A percentile compares a stretch with the other conserved stretches of the same genome.
Conservation (phyloP, 2,329 filamentous ascomycete genomes). For the Colletotrichum spinosum region DNA sequence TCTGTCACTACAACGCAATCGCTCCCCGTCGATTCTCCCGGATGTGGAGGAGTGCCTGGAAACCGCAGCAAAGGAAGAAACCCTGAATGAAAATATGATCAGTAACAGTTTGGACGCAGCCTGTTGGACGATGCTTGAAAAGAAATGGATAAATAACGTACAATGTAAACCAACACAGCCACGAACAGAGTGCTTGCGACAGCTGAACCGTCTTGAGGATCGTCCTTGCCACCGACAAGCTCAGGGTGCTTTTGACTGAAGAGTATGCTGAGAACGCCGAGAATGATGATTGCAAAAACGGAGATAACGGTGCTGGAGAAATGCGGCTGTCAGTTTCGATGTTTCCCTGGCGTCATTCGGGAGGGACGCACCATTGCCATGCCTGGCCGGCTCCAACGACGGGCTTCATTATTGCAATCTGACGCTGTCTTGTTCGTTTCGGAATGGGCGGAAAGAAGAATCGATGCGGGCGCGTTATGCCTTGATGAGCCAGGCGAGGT, state of each 20-base stretch:
- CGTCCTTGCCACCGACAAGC: slow-evolving; percentile 80
- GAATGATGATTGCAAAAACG: slow-evolving; percentile 73
- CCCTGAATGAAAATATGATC: slow-evolving; percentile 61
- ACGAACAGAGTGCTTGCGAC: slow-evolving; percentile 89
- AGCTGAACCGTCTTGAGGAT: slow-evolving; percentile 77
- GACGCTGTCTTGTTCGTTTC: background rate
- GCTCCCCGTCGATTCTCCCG: slow-evolving; percentile 86
- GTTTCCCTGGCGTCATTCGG: background rate
- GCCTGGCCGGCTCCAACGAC: slow-evolving; percentile 92
- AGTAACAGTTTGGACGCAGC: background rate
- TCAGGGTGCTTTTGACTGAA: slow-evolving; percentile 86
- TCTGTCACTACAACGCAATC: slow-evolving; percentile 73
- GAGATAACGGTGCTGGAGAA: slow-evolving; percentile 77
- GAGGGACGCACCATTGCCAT: slow-evolving; percentile 84
- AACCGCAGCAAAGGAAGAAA: slow-evolving; percentile 91
- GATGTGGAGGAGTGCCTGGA: slow-evolving; percentile 88
- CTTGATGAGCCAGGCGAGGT: slow-evolving; percentile 12
- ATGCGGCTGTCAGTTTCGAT: slow-evolving; percentile 6
- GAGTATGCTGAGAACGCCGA: slow-evolving; percentile 74
- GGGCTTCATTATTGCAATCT: slow-evolving; percentile 82
- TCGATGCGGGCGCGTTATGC: slow-evolving; percentile 32
- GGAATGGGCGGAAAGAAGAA: slow-evolving; percentile 6
- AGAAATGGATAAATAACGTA: slow-evolving; percentile 61
- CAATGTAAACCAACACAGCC: slow-evolving; percentile 88
- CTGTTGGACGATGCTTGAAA: background rate